Conservation (phyloP, 768 basidiomycete genomes). For the Mycena belliarum region DNA sequence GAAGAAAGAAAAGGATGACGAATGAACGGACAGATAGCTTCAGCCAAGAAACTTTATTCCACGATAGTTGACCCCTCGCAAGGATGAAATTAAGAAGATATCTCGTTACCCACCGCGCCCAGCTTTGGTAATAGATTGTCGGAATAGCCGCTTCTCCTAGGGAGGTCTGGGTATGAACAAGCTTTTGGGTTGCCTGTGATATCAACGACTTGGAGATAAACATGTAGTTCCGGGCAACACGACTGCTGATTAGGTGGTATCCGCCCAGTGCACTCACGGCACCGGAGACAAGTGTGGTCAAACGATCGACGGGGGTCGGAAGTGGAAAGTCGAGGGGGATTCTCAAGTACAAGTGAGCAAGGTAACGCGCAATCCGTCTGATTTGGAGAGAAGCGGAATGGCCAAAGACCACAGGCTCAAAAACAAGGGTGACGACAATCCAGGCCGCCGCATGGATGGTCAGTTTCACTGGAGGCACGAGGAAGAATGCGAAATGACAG, state of each 20-base stretch:
- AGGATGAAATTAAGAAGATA: conserved; percentile 7
- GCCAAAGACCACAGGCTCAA: not conserved
- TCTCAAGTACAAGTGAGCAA: conserved; percentile 9
- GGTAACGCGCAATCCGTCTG: not conserved
- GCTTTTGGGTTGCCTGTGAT: not conserved
- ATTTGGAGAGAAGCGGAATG: not conserved
- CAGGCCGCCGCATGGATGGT: not conserved
- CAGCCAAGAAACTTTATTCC: conserved; percentile 1
- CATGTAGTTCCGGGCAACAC: conserved; percentile 16
- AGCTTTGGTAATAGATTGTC: conserved; percentile 5
- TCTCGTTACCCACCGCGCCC: conserved; percentile 7
- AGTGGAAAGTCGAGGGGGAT: not conserved
- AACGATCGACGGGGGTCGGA: not conserved
- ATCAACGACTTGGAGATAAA: conserved; percentile 4
- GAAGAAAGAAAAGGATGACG: not conserved
- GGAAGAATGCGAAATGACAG: conserved; percentile 4
- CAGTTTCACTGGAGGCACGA: not conserved
- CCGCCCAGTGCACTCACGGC: conserved; percentile 6
- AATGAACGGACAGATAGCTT: conserved; percentile 7
- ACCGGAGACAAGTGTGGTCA: not conserved
- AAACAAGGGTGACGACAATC: not conserved
- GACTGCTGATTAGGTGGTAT: conserved; percentile 14
- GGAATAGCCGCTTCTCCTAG: not conserved
- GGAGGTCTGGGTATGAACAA: not conserved
- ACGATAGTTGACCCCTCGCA: conserved; percentile 11